Evolutionary conservation across 306 rosid species (phyloP).

Genomic region (Casuarina cunninghamiana): DNA sequence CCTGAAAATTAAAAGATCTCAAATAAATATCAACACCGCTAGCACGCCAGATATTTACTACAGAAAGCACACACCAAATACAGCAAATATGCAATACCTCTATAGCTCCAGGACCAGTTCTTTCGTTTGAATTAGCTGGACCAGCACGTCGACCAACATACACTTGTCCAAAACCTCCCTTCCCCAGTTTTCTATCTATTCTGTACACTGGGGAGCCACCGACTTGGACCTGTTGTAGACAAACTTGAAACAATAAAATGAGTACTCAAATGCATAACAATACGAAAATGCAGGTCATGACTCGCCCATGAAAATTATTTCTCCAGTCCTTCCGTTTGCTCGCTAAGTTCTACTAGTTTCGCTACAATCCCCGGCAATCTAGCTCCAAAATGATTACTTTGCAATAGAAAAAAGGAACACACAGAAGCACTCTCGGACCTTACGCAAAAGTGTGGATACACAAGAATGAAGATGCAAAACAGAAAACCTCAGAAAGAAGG

Average conservation of each 20-base stretch:
- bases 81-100: conserved; percentile 55
- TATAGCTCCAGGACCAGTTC: conserved; percentile 72
- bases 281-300: not conserved
- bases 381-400: not conserved
- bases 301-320: not conserved
- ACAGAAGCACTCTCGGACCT: not conserved
- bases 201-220: conserved; percentile 81
- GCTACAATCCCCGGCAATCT: not conserved
- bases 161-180: conserved; percentile 98
- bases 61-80: not conserved
- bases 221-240: conserved; percentile 56
- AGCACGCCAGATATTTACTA: not conserved
- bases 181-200: conserved; percentile 79
- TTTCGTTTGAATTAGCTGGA: conserved; percentile 53
- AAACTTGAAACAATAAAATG: conserved; percentile 4
- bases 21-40: not conserved
- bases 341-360: not conserved
- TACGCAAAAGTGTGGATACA: not conserved
- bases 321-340: not conserved
- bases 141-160: conserved; percentile 80
- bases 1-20: conserved; percentile 41
- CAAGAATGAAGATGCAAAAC: no score
- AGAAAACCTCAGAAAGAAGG: not conserved
- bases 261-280: not conserved
- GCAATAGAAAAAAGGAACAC: not conserved